These are phyloP conservation scores for Monosporozyma unispora DNA, from an alignment of 805 yeast species.

Conservation along the genomic window DNA sequence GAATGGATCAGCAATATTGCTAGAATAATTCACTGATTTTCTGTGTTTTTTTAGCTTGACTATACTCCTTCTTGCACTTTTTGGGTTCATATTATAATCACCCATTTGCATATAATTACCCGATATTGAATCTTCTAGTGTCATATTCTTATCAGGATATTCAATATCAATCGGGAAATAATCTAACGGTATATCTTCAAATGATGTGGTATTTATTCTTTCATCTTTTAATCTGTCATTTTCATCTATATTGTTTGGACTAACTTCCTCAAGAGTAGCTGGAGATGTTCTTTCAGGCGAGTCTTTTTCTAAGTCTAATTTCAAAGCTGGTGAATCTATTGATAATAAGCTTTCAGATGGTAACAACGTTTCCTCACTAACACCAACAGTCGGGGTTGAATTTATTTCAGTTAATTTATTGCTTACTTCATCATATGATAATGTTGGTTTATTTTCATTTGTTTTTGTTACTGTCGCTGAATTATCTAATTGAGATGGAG, in stretches of 20 bases:
- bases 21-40: background rate
- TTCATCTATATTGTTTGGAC: background rate
- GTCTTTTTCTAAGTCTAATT: background rate
- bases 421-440: background rate
- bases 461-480: background rate
- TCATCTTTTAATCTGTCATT: background rate
- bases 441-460: background rate
- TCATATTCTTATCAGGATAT: conserved; percentile 19
- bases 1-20: background rate
- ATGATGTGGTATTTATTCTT: background rate
- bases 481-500: background rate
- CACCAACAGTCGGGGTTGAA: background rate
- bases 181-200: conserved; percentile 63
- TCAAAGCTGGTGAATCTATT: background rate
- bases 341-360: background rate
- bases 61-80: background rate
- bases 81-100: background rate
- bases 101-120: background rate
- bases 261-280: background rate
- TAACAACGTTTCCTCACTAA: background rate
- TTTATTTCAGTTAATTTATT: background rate
- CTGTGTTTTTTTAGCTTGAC: background rate
- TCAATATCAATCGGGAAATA: conserved; percentile 43
- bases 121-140: background rate
- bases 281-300: background rate